These are phyloP conservation scores for Taiwanofungus camphoratus DNA, from an alignment of 1,284 basidiomycete genomes.

Conservation along the genomic window DNA sequence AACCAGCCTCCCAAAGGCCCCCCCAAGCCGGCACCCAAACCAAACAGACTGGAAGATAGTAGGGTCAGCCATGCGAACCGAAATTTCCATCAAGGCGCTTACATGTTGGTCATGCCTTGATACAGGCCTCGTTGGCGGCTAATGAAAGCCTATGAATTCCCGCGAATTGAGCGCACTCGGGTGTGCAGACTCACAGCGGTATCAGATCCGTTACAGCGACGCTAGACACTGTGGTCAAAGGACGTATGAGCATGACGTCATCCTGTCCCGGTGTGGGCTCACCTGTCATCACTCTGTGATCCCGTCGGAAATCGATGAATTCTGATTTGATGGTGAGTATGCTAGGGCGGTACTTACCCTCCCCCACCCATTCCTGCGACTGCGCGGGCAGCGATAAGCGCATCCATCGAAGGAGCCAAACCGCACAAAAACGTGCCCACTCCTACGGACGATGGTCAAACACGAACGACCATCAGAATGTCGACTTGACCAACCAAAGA, in stretches of 20 bases:
- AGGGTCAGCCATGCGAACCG: conserved; percentile 9
- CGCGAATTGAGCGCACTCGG: conserved; percentile 7
- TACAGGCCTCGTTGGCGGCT: conserved; percentile 85
- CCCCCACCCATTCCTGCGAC: conserved; percentile 90
- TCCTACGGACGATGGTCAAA: conserved; percentile 43
- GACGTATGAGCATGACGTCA: conserved; percentile 24
- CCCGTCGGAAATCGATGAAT: conserved; percentile 8
- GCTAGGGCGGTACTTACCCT: conserved; percentile 49
- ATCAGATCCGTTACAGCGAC: conserved; percentile 76
- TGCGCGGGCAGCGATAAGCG: conserved; percentile 75
- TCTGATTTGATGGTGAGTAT: conserved; percentile 14
- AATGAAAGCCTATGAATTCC: conserved; percentile 11
- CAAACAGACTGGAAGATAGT: conserved; percentile 51
- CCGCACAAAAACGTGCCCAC: conserved; percentile 81
- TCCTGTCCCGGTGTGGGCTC: conserved; percentile 14
- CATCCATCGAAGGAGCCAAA: conserved; percentile 76
- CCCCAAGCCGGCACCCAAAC: conserved; percentile 77
- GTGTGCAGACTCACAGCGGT: conserved; percentile 55
- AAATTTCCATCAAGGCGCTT: conserved; percentile 24
- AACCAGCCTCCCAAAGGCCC: conserved; percentile 88
- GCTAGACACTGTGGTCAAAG: conserved; percentile 59
- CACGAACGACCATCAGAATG: neutral
- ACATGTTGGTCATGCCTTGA: conserved; percentile 87
- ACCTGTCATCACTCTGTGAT: conserved; percentile 76
- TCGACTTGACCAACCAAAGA: conserved; percentile 61